Percentiles rank a stretch among this genome's conserved stretches.
phyloP scores from a whole-genome alignment of 2,329 filamentous ascomycete genomes.

The Hypoxylon sp. region DNA sequence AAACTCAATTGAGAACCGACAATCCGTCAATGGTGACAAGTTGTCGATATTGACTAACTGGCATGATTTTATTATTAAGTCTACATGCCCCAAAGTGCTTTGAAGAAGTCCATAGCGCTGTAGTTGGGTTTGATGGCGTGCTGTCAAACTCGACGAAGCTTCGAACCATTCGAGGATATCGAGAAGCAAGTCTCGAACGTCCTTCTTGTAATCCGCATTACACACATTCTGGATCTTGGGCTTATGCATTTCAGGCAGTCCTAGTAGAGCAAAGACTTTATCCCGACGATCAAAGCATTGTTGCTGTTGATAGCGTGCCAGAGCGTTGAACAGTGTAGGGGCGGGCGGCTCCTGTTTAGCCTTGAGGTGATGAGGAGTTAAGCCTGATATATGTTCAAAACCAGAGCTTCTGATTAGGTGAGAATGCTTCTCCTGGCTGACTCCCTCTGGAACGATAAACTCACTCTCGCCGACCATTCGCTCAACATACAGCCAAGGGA shows the following conservation, averaged over 20 bases:
- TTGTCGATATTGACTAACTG: neutral
- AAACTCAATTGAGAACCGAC: neutral
- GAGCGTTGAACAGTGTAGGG: neutral
- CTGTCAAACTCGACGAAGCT: neutral
- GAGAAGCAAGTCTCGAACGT: neutral
- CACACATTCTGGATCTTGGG: neutral
- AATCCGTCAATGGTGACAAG: neutral
- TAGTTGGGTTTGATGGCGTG: neutral
- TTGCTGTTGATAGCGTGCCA: neutral
- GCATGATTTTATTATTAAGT: neutral
- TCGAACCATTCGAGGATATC: neutral
- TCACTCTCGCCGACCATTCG: neutral
- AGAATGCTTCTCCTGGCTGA: neutral
- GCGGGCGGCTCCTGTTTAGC: neutral
- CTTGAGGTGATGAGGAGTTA: neutral
- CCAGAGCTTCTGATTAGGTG: neutral
- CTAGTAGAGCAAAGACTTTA: neutral
- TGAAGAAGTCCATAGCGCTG: neutral
- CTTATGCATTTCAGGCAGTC: neutral
- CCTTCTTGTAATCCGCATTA: neutral
- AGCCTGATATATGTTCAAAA: neutral
- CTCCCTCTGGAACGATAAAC: neutral
- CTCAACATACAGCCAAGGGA: neutral
- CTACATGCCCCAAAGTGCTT: neutral
- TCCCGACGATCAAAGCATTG: neutral